Evolutionary conservation across 352 stramenopile species (phyloP).

Genomic region (Phytophthora kernoviae): DNA sequence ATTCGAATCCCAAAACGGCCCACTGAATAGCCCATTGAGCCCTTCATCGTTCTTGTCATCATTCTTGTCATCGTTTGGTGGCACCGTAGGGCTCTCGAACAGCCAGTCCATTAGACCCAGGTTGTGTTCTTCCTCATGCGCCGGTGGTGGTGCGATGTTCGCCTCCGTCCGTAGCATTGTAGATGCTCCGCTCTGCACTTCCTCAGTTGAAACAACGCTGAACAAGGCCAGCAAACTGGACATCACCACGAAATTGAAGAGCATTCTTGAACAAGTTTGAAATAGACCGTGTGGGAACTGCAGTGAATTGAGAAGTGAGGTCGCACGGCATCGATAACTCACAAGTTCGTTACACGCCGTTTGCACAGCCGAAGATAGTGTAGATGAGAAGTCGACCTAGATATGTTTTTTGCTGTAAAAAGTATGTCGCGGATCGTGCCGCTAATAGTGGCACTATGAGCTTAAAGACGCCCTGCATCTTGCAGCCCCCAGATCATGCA

Average conservation of each 20-base stretch:
- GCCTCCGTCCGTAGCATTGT: conserved; percentile 12
- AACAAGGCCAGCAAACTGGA: conserved; percentile 2
- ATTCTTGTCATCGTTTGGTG: background rate
- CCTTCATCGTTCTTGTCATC: conserved; percentile 3
- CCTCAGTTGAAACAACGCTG: conserved; percentile 1
- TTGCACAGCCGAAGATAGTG: too few relatives aligned
- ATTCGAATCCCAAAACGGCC: conserved; percentile 13
- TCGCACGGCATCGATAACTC: too few relatives aligned
- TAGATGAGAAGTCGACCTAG: too few relatives aligned
- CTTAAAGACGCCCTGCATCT: too few relatives aligned
- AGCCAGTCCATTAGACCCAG: conserved; percentile 10
- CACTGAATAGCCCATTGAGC: conserved; percentile 10
- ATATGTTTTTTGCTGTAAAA: too few relatives aligned
- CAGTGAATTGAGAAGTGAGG: background rate
- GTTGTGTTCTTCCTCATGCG: conserved; percentile 5
- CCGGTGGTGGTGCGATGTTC: background rate
- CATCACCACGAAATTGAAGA: background rate
- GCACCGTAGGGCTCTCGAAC: conserved; percentile 2
- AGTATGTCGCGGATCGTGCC: too few relatives aligned
- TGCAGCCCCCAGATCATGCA: too few relatives aligned
- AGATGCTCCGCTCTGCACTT: background rate
- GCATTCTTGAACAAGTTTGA: conserved; percentile 4
- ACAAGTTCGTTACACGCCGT: too few relatives aligned
- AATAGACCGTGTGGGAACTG: background rate
- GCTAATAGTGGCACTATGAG: too few relatives aligned